These are phyloP conservation scores for Akanthomyces muscarius DNA, from an alignment of 2,329 filamentous ascomycete species.

Conservation along the genomic window DNA sequence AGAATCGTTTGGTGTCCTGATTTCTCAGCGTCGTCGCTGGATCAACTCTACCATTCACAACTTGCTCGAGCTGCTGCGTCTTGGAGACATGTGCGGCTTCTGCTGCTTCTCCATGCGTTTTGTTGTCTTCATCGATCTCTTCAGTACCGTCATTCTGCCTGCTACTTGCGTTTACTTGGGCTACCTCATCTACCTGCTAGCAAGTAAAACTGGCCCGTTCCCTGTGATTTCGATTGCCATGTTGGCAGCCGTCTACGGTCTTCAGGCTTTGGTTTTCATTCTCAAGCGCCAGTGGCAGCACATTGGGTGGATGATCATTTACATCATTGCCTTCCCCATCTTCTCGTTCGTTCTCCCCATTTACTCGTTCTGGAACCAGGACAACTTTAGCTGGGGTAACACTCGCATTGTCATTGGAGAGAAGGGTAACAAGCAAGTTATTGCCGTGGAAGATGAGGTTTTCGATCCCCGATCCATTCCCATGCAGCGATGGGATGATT, in stretches of 20 bases:
- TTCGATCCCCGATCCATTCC: constrained; percentile 93
- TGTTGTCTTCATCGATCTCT: constrained; percentile 89
- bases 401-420: constrained; percentile 96
- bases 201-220: constrained; percentile 66
- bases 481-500: constrained; percentile 95
- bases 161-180: constrained; percentile 82
- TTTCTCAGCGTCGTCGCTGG: constrained; percentile 98
- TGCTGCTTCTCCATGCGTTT: constrained; percentile 99
- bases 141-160: constrained; percentile 87
- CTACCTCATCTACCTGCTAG: constrained; percentile 80
- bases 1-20: constrained; percentile 85
- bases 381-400: constrained; percentile 98
- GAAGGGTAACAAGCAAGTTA: constrained; percentile 83
- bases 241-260: constrained; percentile 86
- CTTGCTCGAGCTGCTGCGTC: constrained; percentile 79
- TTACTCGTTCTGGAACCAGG: constrained; percentile 99
- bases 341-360: constrained; percentile 87
- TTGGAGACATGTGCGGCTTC: constrained; percentile 96
- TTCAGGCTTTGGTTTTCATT: constrained; percentile 94
- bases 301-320: constrained; percentile 99
- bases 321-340: constrained; percentile 90
- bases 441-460: constrained; percentile 77
- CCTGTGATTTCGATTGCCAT: constrained; percentile 85
- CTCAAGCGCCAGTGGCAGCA: constrained; percentile 98
- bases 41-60: constrained; percentile 99